These are phyloP conservation scores for Chaetomium sp. DNA, from an alignment of 2,329 filamentous ascomycete genomes.

Conservation along the genomic window DNA sequence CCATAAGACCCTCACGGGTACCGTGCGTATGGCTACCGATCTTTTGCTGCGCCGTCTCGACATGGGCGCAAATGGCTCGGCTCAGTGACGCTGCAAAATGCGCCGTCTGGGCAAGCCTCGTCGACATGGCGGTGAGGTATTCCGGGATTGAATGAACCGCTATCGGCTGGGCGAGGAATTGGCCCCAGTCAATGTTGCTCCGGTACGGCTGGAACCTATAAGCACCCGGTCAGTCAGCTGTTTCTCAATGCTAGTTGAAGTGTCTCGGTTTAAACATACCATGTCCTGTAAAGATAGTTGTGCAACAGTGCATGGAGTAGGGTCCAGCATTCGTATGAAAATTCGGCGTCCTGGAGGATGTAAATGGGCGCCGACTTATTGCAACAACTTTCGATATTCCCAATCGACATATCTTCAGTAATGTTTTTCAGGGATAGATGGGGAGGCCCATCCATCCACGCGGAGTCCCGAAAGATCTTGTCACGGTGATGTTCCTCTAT, in stretches of 20 bases:
- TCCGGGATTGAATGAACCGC: background rate
- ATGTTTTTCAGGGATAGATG: background rate
- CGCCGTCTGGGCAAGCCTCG: background rate
- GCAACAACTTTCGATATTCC: background rate
- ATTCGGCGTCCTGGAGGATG: background rate
- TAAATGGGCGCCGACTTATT: slow-evolving; percentile 13
- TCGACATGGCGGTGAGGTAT: background rate
- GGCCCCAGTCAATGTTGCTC: background rate
- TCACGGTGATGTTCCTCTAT: background rate
- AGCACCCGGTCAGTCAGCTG: too few species aligned
- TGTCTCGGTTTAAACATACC: background rate
- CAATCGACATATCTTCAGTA: background rate
- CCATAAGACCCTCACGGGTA: background rate
- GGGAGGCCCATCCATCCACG: background rate
- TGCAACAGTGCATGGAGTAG: background rate
- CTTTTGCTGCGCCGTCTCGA: background rate
- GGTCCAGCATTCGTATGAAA: background rate
- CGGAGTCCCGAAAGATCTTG: background rate
- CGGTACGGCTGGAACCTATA: background rate
- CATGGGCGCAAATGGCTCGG: background rate
- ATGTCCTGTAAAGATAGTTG: slow-evolving; percentile 3
- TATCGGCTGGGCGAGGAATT: slow-evolving; percentile 1
- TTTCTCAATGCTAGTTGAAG: too few species aligned
- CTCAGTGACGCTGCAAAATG: background rate
- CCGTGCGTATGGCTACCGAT: background rate